phyloP scores from a whole-genome alignment of 1,284 basidiomycete genomes.

The Porodaedalea pini region DNA sequence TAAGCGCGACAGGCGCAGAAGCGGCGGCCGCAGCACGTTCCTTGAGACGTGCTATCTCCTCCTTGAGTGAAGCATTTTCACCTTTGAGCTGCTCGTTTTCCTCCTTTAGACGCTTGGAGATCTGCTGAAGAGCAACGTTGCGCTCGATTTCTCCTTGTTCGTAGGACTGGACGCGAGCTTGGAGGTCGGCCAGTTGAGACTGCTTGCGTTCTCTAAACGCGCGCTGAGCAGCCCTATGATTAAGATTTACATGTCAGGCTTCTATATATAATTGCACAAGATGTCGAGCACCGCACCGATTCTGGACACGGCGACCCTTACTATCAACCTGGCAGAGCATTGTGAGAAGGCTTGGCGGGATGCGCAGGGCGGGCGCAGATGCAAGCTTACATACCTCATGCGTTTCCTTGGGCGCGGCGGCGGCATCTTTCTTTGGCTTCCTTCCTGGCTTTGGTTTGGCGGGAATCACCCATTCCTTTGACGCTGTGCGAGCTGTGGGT shows the following conservation, averaged over 20 bases:
- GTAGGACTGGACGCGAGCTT: conserved; percentile 81
- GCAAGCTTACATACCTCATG: conserved; percentile 42
- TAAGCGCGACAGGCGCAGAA: conserved; percentile 21
- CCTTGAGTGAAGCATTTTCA: conserved; percentile 60
- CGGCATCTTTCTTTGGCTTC: conserved; percentile 76
- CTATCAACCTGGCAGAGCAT: conserved; percentile 38
- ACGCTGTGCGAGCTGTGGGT: conserved; percentile 45
- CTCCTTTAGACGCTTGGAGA: conserved; percentile 84
- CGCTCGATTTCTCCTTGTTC: conserved; percentile 90
- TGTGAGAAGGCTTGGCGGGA: conserved; percentile 24
- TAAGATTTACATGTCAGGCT: conserved; percentile 9
- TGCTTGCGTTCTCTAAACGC: conserved; percentile 90
- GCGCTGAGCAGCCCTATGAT: conserved; percentile 77
- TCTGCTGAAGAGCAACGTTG: conserved; percentile 80
- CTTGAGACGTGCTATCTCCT: conserved; percentile 54
- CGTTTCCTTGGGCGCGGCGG: conserved; percentile 36
- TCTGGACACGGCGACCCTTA: conserved; percentile 71
- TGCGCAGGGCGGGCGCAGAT: conserved; percentile 18
- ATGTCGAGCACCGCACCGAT: conserved; percentile 47
- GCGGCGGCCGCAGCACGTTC: conserved; percentile 36
- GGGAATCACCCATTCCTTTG: conserved; percentile 88
- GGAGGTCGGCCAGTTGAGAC: conserved; percentile 85
- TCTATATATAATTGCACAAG: background rate
- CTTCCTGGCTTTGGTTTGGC: conserved; percentile 87
- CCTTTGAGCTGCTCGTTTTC: conserved; percentile 74